phyloP scores from a whole-genome alignment of 371 early-diverging fungal species.

The Phascolomyces articulosus region DNA sequence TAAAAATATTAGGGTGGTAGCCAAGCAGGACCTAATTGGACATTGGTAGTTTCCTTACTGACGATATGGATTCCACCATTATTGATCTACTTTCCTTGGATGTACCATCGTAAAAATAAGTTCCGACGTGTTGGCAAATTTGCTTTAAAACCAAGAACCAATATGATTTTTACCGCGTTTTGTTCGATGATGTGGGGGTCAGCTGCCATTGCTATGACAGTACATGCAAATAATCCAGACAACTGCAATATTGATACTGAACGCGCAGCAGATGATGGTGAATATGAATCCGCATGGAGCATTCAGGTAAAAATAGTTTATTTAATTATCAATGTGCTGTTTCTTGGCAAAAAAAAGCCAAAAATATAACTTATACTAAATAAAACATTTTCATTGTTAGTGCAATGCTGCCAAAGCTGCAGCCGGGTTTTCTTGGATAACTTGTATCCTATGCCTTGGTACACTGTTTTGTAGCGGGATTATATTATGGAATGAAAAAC shows the following conservation, averaged over 20 bases:
- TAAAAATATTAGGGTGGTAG: slow-evolving; percentile 34
- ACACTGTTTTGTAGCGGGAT: slow-evolving; percentile 33
- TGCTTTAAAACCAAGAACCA: slow-evolving; percentile 40
- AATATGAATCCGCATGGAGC: slow-evolving; percentile 32
- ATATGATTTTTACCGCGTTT: slow-evolving; percentile 36
- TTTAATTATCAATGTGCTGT: neutral
- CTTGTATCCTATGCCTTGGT: slow-evolving; percentile 42
- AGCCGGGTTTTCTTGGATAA: slow-evolving; percentile 51
- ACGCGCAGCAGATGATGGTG: slow-evolving; percentile 18
- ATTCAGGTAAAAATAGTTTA: slow-evolving; percentile 33
- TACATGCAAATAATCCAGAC: slow-evolving; percentile 28
- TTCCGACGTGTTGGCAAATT: slow-evolving; percentile 38
- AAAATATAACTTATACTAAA: neutral
- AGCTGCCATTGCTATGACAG: slow-evolving; percentile 42
- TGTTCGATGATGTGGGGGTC: slow-evolving; percentile 37
- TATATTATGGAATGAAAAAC: slow-evolving; percentile 45
- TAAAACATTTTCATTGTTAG: slow-evolving; percentile 19
- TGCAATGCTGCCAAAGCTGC: slow-evolving; percentile 48
- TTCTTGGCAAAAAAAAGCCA: neutral
- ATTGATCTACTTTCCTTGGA: slow-evolving; percentile 39
- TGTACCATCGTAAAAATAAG: slow-evolving; percentile 32
- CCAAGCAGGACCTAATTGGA: slow-evolving; percentile 42
- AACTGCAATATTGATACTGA: slow-evolving; percentile 30
- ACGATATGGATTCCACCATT: slow-evolving; percentile 27
- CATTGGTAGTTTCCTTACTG: slow-evolving; percentile 26